phyloP scores from a whole-genome alignment of 257 asterid species.

The Eucommia ulmoides region DNA sequence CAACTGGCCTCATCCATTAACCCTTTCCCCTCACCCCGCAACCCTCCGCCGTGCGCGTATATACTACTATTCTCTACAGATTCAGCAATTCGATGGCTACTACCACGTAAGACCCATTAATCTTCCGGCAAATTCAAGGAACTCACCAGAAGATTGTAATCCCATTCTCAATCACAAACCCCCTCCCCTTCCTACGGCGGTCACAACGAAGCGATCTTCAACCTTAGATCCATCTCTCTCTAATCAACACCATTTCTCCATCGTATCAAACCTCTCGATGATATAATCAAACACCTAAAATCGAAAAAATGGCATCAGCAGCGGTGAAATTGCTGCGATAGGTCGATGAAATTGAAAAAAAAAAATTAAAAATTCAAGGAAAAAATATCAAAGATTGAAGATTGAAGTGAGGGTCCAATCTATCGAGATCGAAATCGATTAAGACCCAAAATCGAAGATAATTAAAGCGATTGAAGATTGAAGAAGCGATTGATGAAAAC shows the following conservation, averaged over 20 bases:
- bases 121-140: constrained; percentile 55
- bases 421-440: constrained; percentile 4
- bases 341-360: not conserved
- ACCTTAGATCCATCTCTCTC: constrained; percentile 23
- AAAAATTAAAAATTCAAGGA: not conserved
- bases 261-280: not conserved
- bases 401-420: constrained; percentile 1
- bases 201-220: constrained; percentile 16
- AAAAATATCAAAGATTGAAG: not conserved
- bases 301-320: no score
- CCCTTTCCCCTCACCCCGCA: constrained; percentile 11
- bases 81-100: constrained; percentile 17
- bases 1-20: constrained; percentile 52
- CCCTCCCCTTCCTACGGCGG: constrained; percentile 4
- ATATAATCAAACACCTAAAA: not conserved
- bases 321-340: no score
- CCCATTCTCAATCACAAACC: constrained; percentile 79
- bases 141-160: constrained; percentile 80
- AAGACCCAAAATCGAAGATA: not conserved
- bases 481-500: not conserved
- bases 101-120: constrained; percentile 22
- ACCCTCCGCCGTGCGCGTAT: constrained; percentile 13
- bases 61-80: constrained; percentile 2
- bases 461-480: not conserved
- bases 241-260: not conserved